Evolutionary conservation across 1,284 basidiomycete genomes (phyloP).

Genomic region (Marasmius tenuissimus): DNA sequence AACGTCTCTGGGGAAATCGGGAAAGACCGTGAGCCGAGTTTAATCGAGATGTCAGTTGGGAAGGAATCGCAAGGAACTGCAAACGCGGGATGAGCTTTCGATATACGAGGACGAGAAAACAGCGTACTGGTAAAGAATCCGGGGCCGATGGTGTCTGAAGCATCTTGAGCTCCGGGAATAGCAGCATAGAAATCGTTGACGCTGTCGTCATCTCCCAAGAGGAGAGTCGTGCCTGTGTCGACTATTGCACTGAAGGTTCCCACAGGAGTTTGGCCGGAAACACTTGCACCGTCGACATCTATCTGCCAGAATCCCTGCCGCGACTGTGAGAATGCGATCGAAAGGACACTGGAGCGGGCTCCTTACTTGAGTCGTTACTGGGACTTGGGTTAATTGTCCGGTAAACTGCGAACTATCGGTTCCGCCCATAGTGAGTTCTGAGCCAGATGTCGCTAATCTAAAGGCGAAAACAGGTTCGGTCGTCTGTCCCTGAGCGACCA

Average conservation of each 20-base stretch:
- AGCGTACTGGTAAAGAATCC: slow-evolving; percentile 30
- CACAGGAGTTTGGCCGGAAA: slow-evolving; percentile 25
- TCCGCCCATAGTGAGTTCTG: slow-evolving; percentile 62
- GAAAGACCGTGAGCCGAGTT: slow-evolving; percentile 43
- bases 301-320: slow-evolving; percentile 44
- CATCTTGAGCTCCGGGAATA: slow-evolving; percentile 40
- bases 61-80: slow-evolving; percentile 40
- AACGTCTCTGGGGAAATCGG: slow-evolving; percentile 33
- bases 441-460: slow-evolving; percentile 43
- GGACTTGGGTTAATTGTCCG: slow-evolving; percentile 35
- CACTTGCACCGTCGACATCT: slow-evolving; percentile 30
- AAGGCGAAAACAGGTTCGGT: slow-evolving; percentile 51
- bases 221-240: slow-evolving; percentile 49
- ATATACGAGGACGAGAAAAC: not conserved
- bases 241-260: slow-evolving; percentile 32
- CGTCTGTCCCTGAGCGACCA: slow-evolving; percentile 36
- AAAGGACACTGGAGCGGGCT: too few species aligned
- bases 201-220: slow-evolving; percentile 44
- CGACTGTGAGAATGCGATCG: too few species aligned
- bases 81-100: not conserved
- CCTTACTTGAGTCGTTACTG: slow-evolving; percentile 32
- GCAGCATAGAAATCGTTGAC: slow-evolving; percentile 42
- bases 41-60: slow-evolving; percentile 33
- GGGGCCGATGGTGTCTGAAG: slow-evolving; percentile 27
- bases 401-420: slow-evolving; percentile 38